Evolutionary conservation across 202 grass and related monocot genomes (phyloP).

Genomic region (Tripidium arundinaceum): DNA sequence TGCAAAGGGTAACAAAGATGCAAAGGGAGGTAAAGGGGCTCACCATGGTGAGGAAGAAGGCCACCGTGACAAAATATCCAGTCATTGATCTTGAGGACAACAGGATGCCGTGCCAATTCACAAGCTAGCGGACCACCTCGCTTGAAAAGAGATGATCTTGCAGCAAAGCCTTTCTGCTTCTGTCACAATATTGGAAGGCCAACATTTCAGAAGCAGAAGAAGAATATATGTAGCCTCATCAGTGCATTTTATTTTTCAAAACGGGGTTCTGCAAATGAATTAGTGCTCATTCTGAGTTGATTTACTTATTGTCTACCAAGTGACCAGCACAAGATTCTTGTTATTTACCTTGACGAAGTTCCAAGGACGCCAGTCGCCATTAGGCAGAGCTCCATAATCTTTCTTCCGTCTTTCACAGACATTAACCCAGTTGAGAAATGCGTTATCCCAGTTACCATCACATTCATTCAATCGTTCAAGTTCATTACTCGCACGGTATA

Average conservation of each 20-base stretch:
- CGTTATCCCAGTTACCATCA: constrained; percentile 61
- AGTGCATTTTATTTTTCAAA: background rate
- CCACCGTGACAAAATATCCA: constrained; percentile 98
- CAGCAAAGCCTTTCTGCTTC: constrained; percentile 65
- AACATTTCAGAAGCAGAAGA: constrained; percentile 43
- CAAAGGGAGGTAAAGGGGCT: background rate
- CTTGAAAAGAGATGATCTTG: constrained; percentile 79
- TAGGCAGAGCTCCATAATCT: constrained; percentile 24
- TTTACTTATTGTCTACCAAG: background rate
- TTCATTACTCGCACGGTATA: too few relatives aligned
- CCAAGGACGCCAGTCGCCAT: constrained; percentile 54
- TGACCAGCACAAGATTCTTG: background rate
- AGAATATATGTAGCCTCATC: background rate
- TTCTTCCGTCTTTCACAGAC: constrained; percentile 52
- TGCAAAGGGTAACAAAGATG: background rate
- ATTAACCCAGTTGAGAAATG: constrained; percentile 77
- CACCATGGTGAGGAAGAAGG: constrained; percentile 96
- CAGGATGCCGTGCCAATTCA: constrained; percentile 72
- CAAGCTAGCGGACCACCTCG: constrained; percentile 71
- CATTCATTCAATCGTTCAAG: too few relatives aligned
- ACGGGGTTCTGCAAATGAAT: background rate
- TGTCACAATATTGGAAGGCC: constrained; percentile 57
- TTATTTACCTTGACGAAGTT: constrained; percentile 63
- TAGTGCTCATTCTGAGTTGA: background rate
- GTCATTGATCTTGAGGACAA: constrained; percentile 77